These are phyloP conservation scores for Trichocladium antarcticum DNA, from an alignment of 495 filamentous ascomycete genomes.

Conservation along the genomic window DNA sequence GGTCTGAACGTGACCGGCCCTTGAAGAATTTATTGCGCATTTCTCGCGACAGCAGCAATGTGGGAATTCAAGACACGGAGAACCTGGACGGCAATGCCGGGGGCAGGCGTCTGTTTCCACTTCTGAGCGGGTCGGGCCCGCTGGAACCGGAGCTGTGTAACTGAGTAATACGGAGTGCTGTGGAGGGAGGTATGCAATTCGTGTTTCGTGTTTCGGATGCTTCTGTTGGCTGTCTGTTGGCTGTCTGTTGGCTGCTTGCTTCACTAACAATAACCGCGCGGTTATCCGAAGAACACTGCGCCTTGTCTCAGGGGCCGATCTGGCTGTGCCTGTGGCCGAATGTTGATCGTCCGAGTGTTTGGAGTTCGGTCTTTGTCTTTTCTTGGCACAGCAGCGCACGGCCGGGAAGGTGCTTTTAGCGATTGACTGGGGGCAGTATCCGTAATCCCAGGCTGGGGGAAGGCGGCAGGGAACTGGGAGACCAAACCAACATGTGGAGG, in stretches of 20 bases:
- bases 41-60: conserved; percentile 15
- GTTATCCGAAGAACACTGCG: neutral
- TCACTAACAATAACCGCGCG: neutral
- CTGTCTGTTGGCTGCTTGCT: neutral
- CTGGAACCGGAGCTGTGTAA: neutral
- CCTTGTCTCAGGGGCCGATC: neutral
- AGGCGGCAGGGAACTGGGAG: neutral
- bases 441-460: neutral
- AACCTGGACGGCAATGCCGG: neutral
- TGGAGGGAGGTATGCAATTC: too few relatives aligned
- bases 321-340: neutral
- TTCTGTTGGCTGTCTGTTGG: neutral
- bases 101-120: conserved; percentile 2
- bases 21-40: conserved; percentile 35
- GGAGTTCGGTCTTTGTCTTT: conserved; percentile 1
- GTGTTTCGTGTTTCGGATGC: neutral
- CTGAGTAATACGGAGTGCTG: too few relatives aligned
- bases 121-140: neutral
- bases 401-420: neutral
- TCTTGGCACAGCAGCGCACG: conserved; percentile 5
- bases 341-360: neutral
- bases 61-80: conserved; percentile 1
- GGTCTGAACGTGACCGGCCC: conserved; percentile 24
- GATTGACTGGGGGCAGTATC: neutral
- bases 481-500: too few relatives aligned